Percentiles rank a stretch among this genome's conserved stretches.
Evolutionary conservation across 768 basidiomycete genomes (phyloP).

Genomic region (Mycena capillaripes): DNA sequence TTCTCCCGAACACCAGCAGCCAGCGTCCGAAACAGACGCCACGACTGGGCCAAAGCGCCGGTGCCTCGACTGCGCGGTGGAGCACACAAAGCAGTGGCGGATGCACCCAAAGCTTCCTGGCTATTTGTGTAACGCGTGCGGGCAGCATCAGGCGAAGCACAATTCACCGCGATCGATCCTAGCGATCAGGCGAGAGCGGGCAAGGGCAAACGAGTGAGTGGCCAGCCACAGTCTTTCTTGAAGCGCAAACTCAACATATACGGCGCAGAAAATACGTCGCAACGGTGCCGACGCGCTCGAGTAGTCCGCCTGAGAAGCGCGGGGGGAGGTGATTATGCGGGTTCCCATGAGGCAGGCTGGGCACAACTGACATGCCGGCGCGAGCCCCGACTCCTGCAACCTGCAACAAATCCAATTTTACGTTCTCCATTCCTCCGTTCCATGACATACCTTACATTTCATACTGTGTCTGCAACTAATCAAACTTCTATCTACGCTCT

Average conservation of each 20-base stretch:
- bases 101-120: neutral
- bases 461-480: neutral
- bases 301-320: neutral
- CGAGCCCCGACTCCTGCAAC: neutral
- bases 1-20: neutral
- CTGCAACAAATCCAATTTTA: neutral
- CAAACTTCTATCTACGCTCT: neutral
- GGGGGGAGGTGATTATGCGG: neutral
- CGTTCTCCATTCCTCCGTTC: neutral
- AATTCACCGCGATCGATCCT: neutral
- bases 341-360: neutral
- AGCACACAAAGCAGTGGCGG: neutral
- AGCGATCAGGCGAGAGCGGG: neutral
- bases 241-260: neutral
- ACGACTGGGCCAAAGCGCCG: neutral
- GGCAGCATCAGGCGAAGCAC: neutral
- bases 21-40: neutral
- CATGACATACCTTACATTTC: neutral
- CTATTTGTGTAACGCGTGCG: constrained; percentile 1
- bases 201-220: neutral
- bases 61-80: neutral
- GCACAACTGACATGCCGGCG: neutral
- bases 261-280: neutral
- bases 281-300: neutral
- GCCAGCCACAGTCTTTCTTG: neutral